phyloP scores from a whole-genome alignment of 2,329 filamentous ascomycete genomes.

The Ramularia collo-cygni region DNA sequence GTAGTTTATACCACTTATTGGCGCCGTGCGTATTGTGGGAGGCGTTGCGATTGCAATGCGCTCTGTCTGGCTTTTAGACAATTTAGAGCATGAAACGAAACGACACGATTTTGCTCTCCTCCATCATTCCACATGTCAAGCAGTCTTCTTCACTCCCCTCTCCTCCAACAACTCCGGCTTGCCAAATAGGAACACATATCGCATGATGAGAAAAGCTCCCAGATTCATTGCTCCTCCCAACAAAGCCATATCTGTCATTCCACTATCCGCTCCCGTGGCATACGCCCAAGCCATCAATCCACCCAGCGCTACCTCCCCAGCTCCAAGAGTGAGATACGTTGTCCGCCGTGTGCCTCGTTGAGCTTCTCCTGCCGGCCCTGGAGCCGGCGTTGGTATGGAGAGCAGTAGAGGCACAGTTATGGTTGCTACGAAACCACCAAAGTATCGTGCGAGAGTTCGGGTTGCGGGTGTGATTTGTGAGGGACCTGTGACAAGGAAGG shows the following conservation, averaged over 20 bases:
- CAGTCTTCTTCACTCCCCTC: background rate
- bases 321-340: conserved; percentile 9
- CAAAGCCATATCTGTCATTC: conserved; percentile 4
- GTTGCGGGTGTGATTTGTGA: conserved; percentile 5
- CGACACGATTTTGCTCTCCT: too few species aligned
- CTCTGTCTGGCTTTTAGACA: too few species aligned
- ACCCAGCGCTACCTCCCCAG: conserved; percentile 5
- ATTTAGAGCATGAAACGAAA: too few species aligned
- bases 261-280: conserved; percentile 2
- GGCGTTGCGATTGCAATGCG: too few species aligned
- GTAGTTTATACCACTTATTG: too few species aligned
- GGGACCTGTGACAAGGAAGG: conserved; percentile 4
- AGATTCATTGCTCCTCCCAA: conserved; percentile 4
- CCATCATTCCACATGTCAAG: too few species aligned
- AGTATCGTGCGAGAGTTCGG: conserved; percentile 4
- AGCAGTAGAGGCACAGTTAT: conserved; percentile 8
- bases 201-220: conserved; percentile 4
- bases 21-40: too few species aligned
- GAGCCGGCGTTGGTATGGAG: conserved; percentile 5
- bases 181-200: conserved; percentile 5
- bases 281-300: conserved; percentile 4
- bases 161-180: conserved; percentile 10
- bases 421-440: conserved; percentile 7
- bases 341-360: conserved; percentile 5
- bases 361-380: conserved; percentile 1